These are phyloP conservation scores for Diaporthe humulicola DNA, from an alignment of 2,329 filamentous ascomycete genomes.

Conservation along the genomic window DNA sequence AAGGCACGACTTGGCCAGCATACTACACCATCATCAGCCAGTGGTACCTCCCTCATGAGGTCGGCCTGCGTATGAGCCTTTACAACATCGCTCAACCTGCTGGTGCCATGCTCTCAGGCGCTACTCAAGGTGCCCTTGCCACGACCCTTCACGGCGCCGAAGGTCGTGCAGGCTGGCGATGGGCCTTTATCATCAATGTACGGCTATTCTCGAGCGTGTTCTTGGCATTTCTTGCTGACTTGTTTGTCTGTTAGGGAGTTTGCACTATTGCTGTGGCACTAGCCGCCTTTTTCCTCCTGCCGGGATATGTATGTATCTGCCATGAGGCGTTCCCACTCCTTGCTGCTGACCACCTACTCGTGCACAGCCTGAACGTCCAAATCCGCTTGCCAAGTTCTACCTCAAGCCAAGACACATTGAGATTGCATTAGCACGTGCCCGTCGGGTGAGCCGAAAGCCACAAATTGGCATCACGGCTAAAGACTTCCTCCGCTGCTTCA, in stretches of 20 bases:
- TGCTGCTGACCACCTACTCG: background rate
- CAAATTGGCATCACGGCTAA: slow-evolving; percentile 30
- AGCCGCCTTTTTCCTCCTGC: slow-evolving; percentile 24
- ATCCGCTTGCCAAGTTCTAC: slow-evolving; percentile 32
- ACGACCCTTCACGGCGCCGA: slow-evolving; percentile 29
- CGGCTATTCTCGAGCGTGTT: background rate
- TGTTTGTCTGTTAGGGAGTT: background rate
- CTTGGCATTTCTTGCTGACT: too few species aligned
- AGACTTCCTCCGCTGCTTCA: slow-evolving; percentile 35
- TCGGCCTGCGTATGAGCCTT: slow-evolving; percentile 32
- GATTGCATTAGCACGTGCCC: slow-evolving; percentile 29
- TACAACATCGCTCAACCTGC: slow-evolving; percentile 36
- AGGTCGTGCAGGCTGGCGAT: slow-evolving; percentile 33
- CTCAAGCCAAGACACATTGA: slow-evolving; percentile 32
- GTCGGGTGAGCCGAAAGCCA: slow-evolving; percentile 29
- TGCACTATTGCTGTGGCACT: slow-evolving; percentile 28
- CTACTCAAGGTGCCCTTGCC: slow-evolving; percentile 28
- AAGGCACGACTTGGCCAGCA: slow-evolving; percentile 29
- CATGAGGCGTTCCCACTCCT: too few species aligned
- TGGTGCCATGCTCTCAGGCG: slow-evolving; percentile 33
- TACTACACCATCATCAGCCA: slow-evolving; percentile 35
- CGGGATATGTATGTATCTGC: slow-evolving; percentile 10
- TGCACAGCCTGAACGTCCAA: slow-evolving; percentile 29
- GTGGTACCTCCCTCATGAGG: slow-evolving; percentile 34
- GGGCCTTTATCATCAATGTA: slow-evolving; percentile 35